Conservation (phyloP, 345 rosid genomes). For the Noccaea bulbosa region DNA sequence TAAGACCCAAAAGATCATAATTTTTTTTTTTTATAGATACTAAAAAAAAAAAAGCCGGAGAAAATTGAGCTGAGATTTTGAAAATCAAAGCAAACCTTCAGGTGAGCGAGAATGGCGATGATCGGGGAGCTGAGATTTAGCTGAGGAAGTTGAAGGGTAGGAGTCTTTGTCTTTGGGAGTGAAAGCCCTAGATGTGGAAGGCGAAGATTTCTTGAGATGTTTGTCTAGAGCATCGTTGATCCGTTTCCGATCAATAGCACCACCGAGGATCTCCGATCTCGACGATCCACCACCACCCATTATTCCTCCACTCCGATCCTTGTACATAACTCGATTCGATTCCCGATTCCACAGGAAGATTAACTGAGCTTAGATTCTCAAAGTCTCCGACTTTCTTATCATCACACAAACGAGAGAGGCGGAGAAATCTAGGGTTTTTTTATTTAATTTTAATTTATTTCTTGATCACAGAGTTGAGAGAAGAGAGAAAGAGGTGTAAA, state of each 20-base stretch:
- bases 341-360: neutral
- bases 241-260: conserved; percentile 77
- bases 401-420: conserved; percentile 24
- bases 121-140: conserved; percentile 66
- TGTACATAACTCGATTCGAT: conserved; percentile 56
- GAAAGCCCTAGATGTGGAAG: conserved; percentile 77
- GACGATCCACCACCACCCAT: conserved; percentile 75
- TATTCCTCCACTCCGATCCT: conserved; percentile 65
- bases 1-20: conserved; percentile 9
- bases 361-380: conserved; percentile 5
- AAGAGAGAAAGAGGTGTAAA: conserved; percentile 40
- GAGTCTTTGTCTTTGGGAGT: conserved; percentile 66
- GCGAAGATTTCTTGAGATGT: conserved; percentile 88
- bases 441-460: neutral
- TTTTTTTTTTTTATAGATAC: neutral
- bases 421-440: conserved; percentile 52
- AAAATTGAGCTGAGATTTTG: neutral
- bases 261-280: conserved; percentile 78
- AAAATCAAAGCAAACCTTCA: conserved; percentile 56
- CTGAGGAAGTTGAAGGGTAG: conserved; percentile 74
- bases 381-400: conserved; percentile 32
- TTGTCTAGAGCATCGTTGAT: conserved; percentile 89
- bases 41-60: neutral
- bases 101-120: conserved; percentile 67
- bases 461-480: conserved; percentile 31